A percentile compares a stretch with the other conserved stretches of the same genome.
Conservation (phyloP, 768 basidiomycete genomes). For the Russula virescens region DNA sequence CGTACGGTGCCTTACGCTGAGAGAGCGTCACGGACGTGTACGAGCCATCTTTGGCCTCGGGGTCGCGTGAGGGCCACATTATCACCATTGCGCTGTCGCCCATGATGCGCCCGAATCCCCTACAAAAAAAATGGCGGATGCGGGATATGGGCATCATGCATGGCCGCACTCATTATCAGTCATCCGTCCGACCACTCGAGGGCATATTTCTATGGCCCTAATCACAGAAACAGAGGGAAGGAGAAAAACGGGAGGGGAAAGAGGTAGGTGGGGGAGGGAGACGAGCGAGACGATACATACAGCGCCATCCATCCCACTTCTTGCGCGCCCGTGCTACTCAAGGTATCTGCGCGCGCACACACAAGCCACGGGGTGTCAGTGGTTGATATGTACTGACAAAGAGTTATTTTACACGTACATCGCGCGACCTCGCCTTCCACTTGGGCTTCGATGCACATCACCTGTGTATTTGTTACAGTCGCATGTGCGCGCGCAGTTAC, state of each 20-base stretch:
- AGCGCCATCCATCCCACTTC: conserved; percentile 28
- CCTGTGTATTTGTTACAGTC: not conserved
- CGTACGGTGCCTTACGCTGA: conserved; percentile 48
- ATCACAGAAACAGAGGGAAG: not conserved
- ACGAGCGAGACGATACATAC: conserved; percentile 9
- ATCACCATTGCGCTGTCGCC: conserved; percentile 61
- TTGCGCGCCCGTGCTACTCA: conserved; percentile 20
- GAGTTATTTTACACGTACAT: conserved; percentile 2
- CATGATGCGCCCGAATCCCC: conserved; percentile 58
- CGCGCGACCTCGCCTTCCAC: conserved; percentile 17
- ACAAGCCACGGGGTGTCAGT: too few relatives aligned
- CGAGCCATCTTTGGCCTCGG: conserved; percentile 40
- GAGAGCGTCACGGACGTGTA: conserved; percentile 48
- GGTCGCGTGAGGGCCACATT: conserved; percentile 55
- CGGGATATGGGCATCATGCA: too few relatives aligned
- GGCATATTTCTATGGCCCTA: too few relatives aligned
- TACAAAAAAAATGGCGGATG: conserved; percentile 25
- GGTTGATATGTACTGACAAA: too few relatives aligned
- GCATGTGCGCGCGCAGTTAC: too few relatives aligned
- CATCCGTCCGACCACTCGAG: too few relatives aligned
- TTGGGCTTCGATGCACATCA: conserved; percentile 15
- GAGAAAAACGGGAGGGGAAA: not conserved
- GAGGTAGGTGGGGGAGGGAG: not conserved
- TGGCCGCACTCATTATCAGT: too few relatives aligned
- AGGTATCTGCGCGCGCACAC: conserved; percentile 17